Conservation (phyloP, 129 eudicot species). For the carrot (Daucus carota) region DH1_v3.0 NC_030383.2:3292001-3292500, state of each 20-base stretch:
- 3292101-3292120: conserved; percentile 50
- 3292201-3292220: neutral
- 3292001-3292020: conserved; percentile 78
- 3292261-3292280: neutral
- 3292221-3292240: neutral
- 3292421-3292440: neutral
- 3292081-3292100: conserved; percentile 49
- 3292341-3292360: neutral
- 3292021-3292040: conserved; percentile 66
- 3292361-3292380: neutral
- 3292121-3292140: conserved; percentile 51
- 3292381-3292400: neutral
- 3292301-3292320: neutral
- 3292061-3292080: conserved; percentile 51
- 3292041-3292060: conserved; percentile 56
- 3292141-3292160: neutral
- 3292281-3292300: no score
- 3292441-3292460: neutral
- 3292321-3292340: neutral
- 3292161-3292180: neutral
- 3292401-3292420: neutral
- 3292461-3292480: conserved; percentile 1
- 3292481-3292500: neutral
- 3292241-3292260: neutral
- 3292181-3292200: neutral